Evolutionary conservation across 768 basidiomycete species (phyloP).

Genomic region (Porphyrellus cyaneotinctus): DNA sequence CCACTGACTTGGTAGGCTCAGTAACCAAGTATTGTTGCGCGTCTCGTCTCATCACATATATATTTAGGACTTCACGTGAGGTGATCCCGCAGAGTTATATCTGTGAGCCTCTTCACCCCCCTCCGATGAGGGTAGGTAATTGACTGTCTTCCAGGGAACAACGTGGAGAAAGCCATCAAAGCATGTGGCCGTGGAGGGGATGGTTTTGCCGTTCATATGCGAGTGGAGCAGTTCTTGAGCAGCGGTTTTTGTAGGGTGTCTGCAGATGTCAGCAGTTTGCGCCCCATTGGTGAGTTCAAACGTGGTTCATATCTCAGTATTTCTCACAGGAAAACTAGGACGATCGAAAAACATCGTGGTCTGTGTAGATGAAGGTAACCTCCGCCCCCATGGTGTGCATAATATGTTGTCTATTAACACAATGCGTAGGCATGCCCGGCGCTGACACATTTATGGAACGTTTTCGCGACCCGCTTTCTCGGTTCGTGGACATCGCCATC

Average conservation of each 20-base stretch:
- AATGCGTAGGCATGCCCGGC: constrained; percentile 17
- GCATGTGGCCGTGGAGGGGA: not conserved
- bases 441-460: constrained; percentile 41
- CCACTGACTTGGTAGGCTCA: not conserved
- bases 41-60: not conserved
- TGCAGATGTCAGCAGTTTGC: not conserved
- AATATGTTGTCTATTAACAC: not conserved
- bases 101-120: constrained; percentile 4
- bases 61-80: not conserved
- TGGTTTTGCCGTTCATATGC: no score
- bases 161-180: not conserved
- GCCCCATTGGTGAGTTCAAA: not conserved
- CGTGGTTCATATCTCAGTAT: not conserved
- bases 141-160: not conserved
- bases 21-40: not conserved
- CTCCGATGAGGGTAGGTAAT: no score
- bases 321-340: not conserved
- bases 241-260: not conserved
- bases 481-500: constrained; percentile 65
- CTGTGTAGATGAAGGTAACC: constrained; percentile 54
- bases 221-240: not conserved
- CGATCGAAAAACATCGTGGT: constrained; percentile 45
- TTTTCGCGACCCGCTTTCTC: constrained; percentile 51
- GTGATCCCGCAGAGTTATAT: constrained; percentile 37
- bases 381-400: not conserved